These are phyloP conservation scores for Grifola frondosa DNA, from an alignment of 1,284 basidiomycete genomes.

Conservation along the genomic window DNA sequence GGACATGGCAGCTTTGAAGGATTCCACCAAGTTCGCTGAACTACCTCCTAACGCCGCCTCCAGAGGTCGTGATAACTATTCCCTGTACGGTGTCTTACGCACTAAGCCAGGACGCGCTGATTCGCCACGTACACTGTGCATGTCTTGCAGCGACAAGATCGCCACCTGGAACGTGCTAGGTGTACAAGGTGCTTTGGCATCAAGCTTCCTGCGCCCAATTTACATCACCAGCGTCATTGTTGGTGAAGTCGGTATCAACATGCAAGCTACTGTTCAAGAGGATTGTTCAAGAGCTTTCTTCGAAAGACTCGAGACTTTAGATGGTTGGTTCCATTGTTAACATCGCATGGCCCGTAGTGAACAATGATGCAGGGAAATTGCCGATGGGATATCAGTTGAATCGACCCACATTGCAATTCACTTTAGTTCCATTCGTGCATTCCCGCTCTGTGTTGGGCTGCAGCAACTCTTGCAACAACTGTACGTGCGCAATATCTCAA, in stretches of 20 bases:
- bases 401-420: constrained; percentile 56
- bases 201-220: constrained; percentile 57
- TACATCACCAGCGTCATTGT: constrained; percentile 69
- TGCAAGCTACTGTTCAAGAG: constrained; percentile 42
- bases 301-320: constrained; percentile 41
- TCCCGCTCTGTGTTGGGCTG: constrained; percentile 46
- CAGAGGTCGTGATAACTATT: constrained; percentile 79
- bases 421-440: constrained; percentile 55
- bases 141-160: constrained; percentile 93
- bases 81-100: constrained; percentile 70
- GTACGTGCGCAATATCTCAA: constrained; percentile 37
- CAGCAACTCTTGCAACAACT: constrained; percentile 59
- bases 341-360: too few species aligned
- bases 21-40: constrained; percentile 39
- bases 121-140: constrained; percentile 73
- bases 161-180: constrained; percentile 80
- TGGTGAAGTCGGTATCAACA: constrained; percentile 56
- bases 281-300: constrained; percentile 67
- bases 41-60: constrained; percentile 45
- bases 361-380: constrained; percentile 33
- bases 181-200: constrained; percentile 78
- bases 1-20: constrained; percentile 67
- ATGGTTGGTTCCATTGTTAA: constrained; percentile 32
- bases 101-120: constrained; percentile 91
- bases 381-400: constrained; percentile 47